Evolutionary conservation across 495 filamentous ascomycete species (phyloP).

Genomic region (Sporormia fimetaria): DNA sequence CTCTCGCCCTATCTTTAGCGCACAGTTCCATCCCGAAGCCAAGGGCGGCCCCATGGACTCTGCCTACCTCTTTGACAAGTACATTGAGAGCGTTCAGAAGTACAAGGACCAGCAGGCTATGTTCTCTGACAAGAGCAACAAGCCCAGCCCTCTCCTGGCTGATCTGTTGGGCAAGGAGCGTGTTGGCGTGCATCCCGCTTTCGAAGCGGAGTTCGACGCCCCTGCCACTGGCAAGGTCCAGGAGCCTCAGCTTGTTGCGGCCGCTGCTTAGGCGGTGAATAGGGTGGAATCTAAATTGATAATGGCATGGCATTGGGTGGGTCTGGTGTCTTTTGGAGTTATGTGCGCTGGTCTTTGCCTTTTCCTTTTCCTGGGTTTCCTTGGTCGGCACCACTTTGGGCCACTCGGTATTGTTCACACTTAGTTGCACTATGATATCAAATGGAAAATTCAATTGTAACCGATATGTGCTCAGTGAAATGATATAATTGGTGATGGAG

Average conservation of each 20-base stretch:
- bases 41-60: constrained; percentile 93
- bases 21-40: constrained; percentile 97
- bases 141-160: constrained; percentile 72
- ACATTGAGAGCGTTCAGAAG: constrained; percentile 74
- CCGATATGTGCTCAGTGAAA: too few relatives aligned
- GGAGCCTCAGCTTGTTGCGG: constrained; percentile 11
- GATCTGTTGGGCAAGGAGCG: constrained; percentile 89
- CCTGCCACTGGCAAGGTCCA: constrained; percentile 11
- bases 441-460: too few relatives aligned
- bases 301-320: too few relatives aligned
- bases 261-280: too few relatives aligned
- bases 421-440: too few relatives aligned
- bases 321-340: too few relatives aligned
- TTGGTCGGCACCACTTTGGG: too few relatives aligned
- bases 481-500: too few relatives aligned
- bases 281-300: too few relatives aligned
- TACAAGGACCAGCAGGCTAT: constrained; percentile 73
- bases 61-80: constrained; percentile 89
- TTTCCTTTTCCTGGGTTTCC: too few relatives aligned
- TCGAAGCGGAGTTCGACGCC: constrained; percentile 17
- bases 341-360: too few relatives aligned
- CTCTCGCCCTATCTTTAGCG: constrained; percentile 91
- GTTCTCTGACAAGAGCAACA: constrained; percentile 59
- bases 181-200: constrained; percentile 54
- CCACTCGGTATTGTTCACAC: too few relatives aligned